These are phyloP conservation scores for Globisporangium rhizosaccharum DNA, from an alignment of 352 stramenopile genomes.

Conservation along the genomic window DNA sequence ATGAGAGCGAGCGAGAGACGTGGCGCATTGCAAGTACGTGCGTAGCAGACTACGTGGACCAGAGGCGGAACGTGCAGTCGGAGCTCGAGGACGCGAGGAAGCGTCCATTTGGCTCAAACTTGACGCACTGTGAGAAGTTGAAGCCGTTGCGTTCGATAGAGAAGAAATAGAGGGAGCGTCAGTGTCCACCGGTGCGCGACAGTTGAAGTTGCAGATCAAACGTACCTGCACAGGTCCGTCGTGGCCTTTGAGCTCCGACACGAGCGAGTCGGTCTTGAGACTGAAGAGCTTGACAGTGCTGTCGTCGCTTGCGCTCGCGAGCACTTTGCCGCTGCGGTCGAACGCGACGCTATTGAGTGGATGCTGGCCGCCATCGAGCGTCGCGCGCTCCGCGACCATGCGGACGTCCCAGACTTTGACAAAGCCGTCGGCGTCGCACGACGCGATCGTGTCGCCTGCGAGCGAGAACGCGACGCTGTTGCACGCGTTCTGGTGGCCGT, in stretches of 20 bases:
- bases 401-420: conserved; percentile 95
- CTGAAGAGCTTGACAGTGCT: conserved; percentile 87
- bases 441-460: conserved; percentile 86
- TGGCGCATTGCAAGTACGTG: too few species aligned
- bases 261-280: conserved; percentile 59
- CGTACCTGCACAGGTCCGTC: conserved; percentile 91
- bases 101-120: conserved; percentile 84
- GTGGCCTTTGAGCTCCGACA: conserved; percentile 85
- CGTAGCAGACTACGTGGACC: conserved; percentile 39
- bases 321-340: conserved; percentile 82
- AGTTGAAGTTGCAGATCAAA: not conserved
- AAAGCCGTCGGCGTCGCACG: conserved; percentile 91
- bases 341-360: conserved; percentile 90
- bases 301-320: conserved; percentile 89
- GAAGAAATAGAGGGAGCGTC: conserved; percentile 21
- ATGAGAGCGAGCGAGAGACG: conserved; percentile 1
- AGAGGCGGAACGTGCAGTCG: conserved; percentile 92
- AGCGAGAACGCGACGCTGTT: conserved; percentile 89
- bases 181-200: not conserved
- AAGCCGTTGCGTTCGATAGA: not conserved
- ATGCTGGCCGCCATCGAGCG: conserved; percentile 83
- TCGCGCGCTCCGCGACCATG: conserved; percentile 90
- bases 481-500: conserved; percentile 92
- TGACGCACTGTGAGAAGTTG: conserved; percentile 52
- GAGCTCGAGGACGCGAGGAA: conserved; percentile 90